These are phyloP conservation scores for Fragosphaeria purpurea DNA, from an alignment of 2,329 filamentous ascomycete genomes.

Conservation along the genomic window DNA sequence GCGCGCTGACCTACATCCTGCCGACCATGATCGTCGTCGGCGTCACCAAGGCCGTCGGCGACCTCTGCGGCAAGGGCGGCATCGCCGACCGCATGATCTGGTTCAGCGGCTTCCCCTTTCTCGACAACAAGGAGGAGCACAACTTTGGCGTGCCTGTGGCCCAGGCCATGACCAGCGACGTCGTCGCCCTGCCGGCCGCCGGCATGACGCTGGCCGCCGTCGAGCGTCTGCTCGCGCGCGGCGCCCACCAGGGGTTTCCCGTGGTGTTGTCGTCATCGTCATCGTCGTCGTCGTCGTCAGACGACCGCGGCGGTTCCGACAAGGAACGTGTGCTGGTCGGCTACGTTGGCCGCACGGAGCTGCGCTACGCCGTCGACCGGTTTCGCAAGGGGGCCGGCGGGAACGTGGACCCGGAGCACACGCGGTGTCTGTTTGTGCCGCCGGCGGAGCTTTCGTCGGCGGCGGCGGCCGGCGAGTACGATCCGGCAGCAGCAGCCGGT, in stretches of 20 bases:
- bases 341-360: conserved; percentile 85
- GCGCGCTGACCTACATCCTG: conserved; percentile 92
- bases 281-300: no score
- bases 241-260: conserved; percentile 85
- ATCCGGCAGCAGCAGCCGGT: conserved; percentile 11
- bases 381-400: conserved; percentile 53
- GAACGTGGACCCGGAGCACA: conserved; percentile 46
- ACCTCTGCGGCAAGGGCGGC: conserved; percentile 87
- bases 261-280: conserved; percentile 53
- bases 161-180: conserved; percentile 71
- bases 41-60: conserved; percentile 86
- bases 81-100: conserved; percentile 98
- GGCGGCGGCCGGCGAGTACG: conserved; percentile 25
- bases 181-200: conserved; percentile 62
- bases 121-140: conserved; percentile 96
- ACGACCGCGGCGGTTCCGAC: conserved; percentile 30
- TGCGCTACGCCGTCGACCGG: conserved; percentile 81
- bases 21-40: conserved; percentile 99
- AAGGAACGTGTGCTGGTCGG: conserved; percentile 66
- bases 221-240: conserved; percentile 65
- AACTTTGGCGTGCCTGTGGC: conserved; percentile 92
- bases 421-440: conserved; percentile 64
- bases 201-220: conserved; percentile 69
- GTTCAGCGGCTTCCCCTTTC: conserved; percentile 94
- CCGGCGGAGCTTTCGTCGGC: conserved; percentile 23